Evolutionary conservation across 1,284 basidiomycete genomes (phyloP), one percentile per base, ranked within the genome.

Genomic region (Cryptococcus maquisensis): DNA sequence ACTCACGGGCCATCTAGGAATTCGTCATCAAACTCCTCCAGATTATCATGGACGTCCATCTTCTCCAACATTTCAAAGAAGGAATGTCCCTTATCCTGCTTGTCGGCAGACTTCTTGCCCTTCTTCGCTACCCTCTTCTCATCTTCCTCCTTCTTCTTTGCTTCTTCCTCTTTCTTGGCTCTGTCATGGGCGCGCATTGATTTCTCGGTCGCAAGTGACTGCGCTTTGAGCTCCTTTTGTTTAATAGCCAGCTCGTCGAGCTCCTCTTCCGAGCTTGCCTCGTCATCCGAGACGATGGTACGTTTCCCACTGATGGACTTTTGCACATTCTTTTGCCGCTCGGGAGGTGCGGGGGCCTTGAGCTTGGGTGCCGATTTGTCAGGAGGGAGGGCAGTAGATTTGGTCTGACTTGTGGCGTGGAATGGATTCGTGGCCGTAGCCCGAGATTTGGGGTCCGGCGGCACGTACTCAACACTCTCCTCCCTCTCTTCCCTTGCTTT

Each of bases 51-150:
- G 2, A 36, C 37, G 24, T 26, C 24, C 36, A 55, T 39, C 15
- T 38, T 44, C 10, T 18, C 42, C 21, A 59, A 47, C 37, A 52
- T 39, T 13, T 51, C 41, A 26, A 54, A 59, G 38, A 59, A 59
- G 10, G 24, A 32, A 37, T 43, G 46, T 18, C 52, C 52, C 7
- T 43, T 28, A 18, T 50, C 49, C 16, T 50, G 20, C 9, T 37
- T 20, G n/a, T 47, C 45, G 16, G n/a, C 37, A 39, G 24, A 20
- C 32, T 54, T 49, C 47, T 54, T 42, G 16, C 32, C 45, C 16
- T 45, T 47, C 24, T 42, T 45, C 1, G 44, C 20, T 16, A 5
- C 28, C 28, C 10, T 32, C 28, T 32, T 32, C 10, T 32, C 7
- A 6, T 32, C 7, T 32, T 32, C 7, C 47, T 24, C 40, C 28